Percentiles rank a stretch among this genome's conserved stretches.
phyloP scores from a whole-genome alignment of 2,329 filamentous ascomycete genomes.

The Neofusicoccum sp. region DNA sequence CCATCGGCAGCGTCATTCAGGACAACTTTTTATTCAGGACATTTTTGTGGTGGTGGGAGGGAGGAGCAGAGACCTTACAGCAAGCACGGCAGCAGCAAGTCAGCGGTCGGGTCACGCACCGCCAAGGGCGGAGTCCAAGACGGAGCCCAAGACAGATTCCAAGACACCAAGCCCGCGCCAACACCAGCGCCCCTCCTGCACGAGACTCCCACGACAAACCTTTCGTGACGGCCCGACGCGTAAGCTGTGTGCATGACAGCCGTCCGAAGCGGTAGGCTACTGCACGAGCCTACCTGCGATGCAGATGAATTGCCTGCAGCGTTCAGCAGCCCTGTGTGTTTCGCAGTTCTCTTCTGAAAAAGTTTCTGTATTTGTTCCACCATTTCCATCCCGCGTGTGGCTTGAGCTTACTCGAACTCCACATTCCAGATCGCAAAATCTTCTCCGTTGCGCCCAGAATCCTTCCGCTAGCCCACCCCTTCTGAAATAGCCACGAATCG shows the following conservation, averaged over 20 bases:
- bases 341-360: neutral
- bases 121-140: slow-evolving; percentile 14
- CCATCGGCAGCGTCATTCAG: neutral
- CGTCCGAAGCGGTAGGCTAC: too few relatives aligned
- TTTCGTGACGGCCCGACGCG: neutral
- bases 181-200: neutral
- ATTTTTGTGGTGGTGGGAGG: neutral
- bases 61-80: neutral
- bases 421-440: neutral
- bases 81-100: neutral
- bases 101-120: neutral
- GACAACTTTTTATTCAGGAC: neutral
- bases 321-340: neutral
- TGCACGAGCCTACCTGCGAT: too few relatives aligned
- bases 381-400: neutral
- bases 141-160: slow-evolving; percentile 4
- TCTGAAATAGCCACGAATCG: neutral
- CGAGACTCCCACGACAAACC: neutral
- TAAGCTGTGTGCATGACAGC: too few relatives aligned
- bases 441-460: neutral
- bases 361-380: neutral
- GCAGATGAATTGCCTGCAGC: neutral
- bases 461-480: neutral
- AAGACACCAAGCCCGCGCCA: slow-evolving; percentile 8
- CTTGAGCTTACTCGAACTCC: neutral